Base-by-base conservation (phyloP, 2,329 filamentous ascomycete species). In the Cercospora sesami region DNA sequence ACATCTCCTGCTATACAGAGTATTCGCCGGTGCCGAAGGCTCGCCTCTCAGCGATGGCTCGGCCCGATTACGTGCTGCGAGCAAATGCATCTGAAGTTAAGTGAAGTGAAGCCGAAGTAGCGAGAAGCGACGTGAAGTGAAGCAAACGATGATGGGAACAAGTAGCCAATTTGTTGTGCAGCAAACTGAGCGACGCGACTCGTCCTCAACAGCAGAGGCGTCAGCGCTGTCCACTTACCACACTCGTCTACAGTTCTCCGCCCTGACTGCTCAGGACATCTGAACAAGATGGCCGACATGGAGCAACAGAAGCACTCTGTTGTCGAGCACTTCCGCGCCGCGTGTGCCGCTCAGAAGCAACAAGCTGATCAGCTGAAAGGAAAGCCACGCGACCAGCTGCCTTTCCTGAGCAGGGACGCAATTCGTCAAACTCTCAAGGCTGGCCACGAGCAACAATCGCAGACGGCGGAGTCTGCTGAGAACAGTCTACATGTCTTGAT, bases 351-450 rank as follows among this genome's bases (percentile, higher is more conserved):
- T n/a, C 60, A 36, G 14, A 60, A 67, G 26, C 33, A 67, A 33
- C 59, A 63, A 14, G 21, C 36, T 14, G 26, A 36, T 4, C 57
- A 14, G 3, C 16, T 59, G 23, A 62, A 67, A 14, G 65, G 59
- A 9, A 67, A 63, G 59, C 60, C 59, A 31, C 65, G 65, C 21
- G 10, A 28, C 10, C 30, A 18, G n/a, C 23, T 51, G 5, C 33
- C 30, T 42, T 60, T 16, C 10, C 12, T 60, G 7, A 42, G 23
- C 26, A 36, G 58, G 9, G 58, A 60, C 5, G 18, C 31, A 3
- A 60, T 45, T 9, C 39, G 8, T 26, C 14, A 60, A 21, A 26
- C n/a, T 7, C 10, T 60, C 9, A 16, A 39, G 21, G 39, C 58
- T 60, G 58, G 58, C n/a, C 58, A 42, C 58, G 21, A 60, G 33